Conservation (phyloP, 75 land plant species). For the Chamaecyparis obtusa region DNA sequence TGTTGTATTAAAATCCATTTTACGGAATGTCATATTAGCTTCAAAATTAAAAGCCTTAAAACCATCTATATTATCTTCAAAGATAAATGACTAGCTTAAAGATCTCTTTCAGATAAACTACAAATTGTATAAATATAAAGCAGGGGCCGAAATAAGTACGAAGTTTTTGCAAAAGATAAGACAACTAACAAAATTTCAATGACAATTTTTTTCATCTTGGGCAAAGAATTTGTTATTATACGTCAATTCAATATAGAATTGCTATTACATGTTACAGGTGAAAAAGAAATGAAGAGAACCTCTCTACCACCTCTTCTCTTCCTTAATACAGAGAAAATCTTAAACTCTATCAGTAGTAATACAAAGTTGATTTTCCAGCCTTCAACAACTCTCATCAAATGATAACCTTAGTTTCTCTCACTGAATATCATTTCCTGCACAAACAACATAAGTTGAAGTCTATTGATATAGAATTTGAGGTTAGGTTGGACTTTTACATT, state of each 20-base stretch:
- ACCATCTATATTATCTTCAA: constrained; percentile 7
- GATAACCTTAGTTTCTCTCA: neutral
- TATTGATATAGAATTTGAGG: neutral
- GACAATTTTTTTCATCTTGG: neutral
- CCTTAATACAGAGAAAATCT: constrained; percentile 7
- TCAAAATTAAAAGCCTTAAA: neutral
- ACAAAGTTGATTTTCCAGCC: neutral
- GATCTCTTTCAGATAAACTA: neutral
- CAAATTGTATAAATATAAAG: neutral
- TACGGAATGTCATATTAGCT: constrained; percentile 1
- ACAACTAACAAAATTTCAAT: neutral
- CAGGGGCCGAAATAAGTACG: neutral
- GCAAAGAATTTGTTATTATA: constrained; percentile 9
- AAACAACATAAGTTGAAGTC: neutral
- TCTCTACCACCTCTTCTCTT: constrained; percentile 1
- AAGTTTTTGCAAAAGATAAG: neutral
- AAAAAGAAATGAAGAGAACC: neutral
- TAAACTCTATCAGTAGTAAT: constrained; percentile 1
- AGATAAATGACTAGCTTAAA: neutral
- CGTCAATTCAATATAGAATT: neutral
- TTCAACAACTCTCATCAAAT: constrained; percentile 1
- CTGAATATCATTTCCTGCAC: constrained; percentile 12
- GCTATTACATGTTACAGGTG: constrained; percentile 7
- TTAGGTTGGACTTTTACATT: too few relatives aligned
- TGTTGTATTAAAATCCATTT: neutral